Percentiles rank a stretch among this genome's conserved stretches.
Conservation (phyloP, 2,329 filamentous ascomycete species). For the Ramularia endophylla region DNA sequence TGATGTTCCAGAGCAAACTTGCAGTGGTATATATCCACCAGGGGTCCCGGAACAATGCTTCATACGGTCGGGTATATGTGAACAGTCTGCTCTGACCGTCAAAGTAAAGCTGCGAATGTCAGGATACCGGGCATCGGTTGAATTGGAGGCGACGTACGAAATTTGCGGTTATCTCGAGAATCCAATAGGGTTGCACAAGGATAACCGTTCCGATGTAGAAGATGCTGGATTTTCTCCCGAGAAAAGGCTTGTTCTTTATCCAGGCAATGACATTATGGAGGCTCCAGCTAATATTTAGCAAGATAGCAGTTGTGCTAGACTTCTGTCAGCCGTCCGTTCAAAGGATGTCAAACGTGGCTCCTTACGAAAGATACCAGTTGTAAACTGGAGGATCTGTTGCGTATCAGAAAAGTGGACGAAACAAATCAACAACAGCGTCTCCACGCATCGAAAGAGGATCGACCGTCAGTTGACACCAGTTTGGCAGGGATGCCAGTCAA, state of each 20-base stretch:
- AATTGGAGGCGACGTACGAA: slow-evolving; percentile 33
- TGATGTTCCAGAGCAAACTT: slow-evolving; percentile 58
- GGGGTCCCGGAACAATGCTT: slow-evolving; percentile 58
- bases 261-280: slow-evolving; percentile 62
- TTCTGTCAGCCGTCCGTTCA: not conserved
- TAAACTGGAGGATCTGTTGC: slow-evolving; percentile 43
- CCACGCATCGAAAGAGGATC: too few relatives aligned
- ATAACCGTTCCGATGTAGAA: slow-evolving; percentile 56
- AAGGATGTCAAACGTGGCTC: too few relatives aligned
- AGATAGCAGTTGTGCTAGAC: slow-evolving; percentile 50
- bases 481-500: too few relatives aligned
- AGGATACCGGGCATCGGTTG: slow-evolving; percentile 1
- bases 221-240: slow-evolving; percentile 44
- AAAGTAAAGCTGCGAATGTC: slow-evolving; percentile 46
- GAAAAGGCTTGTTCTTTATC: slow-evolving; percentile 56
- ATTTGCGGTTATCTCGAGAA: slow-evolving; percentile 60
- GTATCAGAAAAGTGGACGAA: slow-evolving; percentile 9
- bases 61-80: slow-evolving; percentile 50
- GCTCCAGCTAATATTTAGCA: slow-evolving; percentile 54
- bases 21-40: slow-evolving; percentile 62
- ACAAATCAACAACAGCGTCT: too few relatives aligned
- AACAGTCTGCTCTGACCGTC: slow-evolving; percentile 41
- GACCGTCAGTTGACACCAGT: too few relatives aligned
- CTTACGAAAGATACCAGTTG: slow-evolving; percentile 53
- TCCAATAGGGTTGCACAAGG: slow-evolving; percentile 57